Percentiles rank a stretch among this genome's conserved stretches.
Evolutionary conservation across 176 grass and related monocot species (phyloP).

Genomic region (Hyparrhenia diplandra): DNA sequence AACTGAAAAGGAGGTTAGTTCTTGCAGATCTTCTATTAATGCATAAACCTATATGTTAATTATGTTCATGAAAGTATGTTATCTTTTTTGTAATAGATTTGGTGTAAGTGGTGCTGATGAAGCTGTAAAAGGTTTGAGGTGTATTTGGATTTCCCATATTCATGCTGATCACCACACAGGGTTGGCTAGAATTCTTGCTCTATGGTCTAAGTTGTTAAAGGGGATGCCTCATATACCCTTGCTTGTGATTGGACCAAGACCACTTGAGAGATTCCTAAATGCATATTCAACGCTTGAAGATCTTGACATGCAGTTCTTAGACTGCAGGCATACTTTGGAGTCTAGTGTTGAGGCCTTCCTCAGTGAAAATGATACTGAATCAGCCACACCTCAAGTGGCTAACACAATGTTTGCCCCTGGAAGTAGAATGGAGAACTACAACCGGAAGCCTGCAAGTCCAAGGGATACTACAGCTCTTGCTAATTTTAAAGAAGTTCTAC

Average conservation of each 20-base stretch:
- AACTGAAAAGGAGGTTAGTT: conserved; percentile 86
- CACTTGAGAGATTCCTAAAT: conserved; percentile 88
- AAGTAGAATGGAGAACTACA: conserved; percentile 89
- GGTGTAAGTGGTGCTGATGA: conserved; percentile 83
- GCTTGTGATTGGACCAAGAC: conserved; percentile 90
- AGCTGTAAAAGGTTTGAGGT: conserved; percentile 61
- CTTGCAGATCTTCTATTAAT: neutral
- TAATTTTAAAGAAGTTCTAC: conserved; percentile 64
- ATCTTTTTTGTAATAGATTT: conserved; percentile 44
- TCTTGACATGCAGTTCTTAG: conserved; percentile 92
- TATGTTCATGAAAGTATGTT: conserved; percentile 4
- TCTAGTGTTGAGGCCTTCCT: conserved; percentile 40
- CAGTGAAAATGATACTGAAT: conserved; percentile 13
- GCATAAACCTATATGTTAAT: conserved; percentile 14
- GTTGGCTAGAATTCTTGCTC: conserved; percentile 80
- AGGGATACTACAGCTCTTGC: conserved; percentile 40
- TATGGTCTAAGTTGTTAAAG: conserved; percentile 61
- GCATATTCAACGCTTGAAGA: conserved; percentile 90
- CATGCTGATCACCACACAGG: conserved; percentile 97
- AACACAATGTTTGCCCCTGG: conserved; percentile 63
- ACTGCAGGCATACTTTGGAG: conserved; percentile 89
- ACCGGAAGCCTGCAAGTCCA: conserved; percentile 60
- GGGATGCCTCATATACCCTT: conserved; percentile 57
- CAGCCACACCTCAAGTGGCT: conserved; percentile 24
- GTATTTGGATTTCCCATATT: conserved; percentile 97